These are phyloP conservation scores for Debaryomyces subglobosus DNA, from an alignment of 1,139 yeast species.

Conservation along the genomic window DNA sequence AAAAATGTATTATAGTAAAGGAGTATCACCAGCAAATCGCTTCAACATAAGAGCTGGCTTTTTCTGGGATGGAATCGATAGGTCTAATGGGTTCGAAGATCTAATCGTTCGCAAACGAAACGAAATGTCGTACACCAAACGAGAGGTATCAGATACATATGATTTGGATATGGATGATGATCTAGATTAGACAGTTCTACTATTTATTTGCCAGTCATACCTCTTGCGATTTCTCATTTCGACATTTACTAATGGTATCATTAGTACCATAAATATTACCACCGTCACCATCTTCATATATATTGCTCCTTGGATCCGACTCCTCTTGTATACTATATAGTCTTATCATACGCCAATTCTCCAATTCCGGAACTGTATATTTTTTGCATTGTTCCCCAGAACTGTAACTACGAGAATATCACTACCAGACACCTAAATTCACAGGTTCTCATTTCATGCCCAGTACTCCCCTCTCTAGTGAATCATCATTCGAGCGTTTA, in stretches of 20 bases:
- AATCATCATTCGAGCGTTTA: not conserved
- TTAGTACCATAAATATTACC: not conserved
- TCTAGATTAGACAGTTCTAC: not conserved
- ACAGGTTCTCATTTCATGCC: not conserved
- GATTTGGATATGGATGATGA: slow-evolving; percentile 4
- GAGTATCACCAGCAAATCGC: slow-evolving; percentile 65
- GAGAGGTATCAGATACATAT: slow-evolving; percentile 2
- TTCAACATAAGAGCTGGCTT: slow-evolving; percentile 78
- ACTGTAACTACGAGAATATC: not conserved
- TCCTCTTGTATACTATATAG: not conserved
- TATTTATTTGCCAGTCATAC: too few species aligned
- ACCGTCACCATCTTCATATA: not conserved
- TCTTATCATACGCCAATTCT: not conserved
- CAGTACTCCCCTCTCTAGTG: not conserved
- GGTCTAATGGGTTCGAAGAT: slow-evolving; percentile 88
- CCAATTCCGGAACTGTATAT: slow-evolving; percentile 2
- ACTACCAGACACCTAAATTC: not conserved
- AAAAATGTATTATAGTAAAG: slow-evolving; percentile 41
- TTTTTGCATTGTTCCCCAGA: slow-evolving; percentile 4
- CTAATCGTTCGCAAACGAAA: slow-evolving; percentile 53
- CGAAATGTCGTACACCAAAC: slow-evolving; percentile 2
- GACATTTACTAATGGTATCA: not conserved
- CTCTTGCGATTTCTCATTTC: not conserved
- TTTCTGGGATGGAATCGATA: slow-evolving; percentile 92
- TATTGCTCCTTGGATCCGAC: not conserved